These are phyloP conservation scores for Neocallimastix lanati DNA, from an alignment of 192 early-diverging fungal genomes.

Conservation along the genomic window DNA sequence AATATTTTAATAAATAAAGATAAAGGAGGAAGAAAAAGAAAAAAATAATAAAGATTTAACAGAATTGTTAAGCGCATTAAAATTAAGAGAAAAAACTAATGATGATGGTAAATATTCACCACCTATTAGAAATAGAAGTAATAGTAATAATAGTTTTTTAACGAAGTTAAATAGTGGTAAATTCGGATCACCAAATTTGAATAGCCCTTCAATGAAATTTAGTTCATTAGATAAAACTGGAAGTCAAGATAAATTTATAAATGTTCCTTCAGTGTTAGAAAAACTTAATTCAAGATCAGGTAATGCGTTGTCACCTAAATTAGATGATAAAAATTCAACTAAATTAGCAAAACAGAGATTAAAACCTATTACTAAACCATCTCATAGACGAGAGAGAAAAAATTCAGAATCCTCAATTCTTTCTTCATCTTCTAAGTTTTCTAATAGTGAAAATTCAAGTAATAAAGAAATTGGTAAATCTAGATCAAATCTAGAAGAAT, in stretches of 20 bases:
- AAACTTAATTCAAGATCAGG: neutral
- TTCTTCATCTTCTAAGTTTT: neutral
- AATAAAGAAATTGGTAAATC: neutral
- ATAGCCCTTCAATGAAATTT: neutral
- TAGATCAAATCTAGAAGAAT: neutral
- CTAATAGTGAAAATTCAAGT: neutral
- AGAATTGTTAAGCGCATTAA: neutral
- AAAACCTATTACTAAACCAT: neutral
- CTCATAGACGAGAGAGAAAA: neutral
- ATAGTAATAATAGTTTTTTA: neutral
- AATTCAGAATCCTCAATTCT: neutral
- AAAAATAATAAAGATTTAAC: neutral
- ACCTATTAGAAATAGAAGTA: neutral
- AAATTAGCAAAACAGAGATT: neutral
- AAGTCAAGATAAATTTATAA: neutral
- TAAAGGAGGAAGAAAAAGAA: neutral
- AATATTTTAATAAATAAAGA: too few species aligned
- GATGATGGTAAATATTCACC: too few species aligned
- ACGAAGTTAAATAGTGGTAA: neutral
- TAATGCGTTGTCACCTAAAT: neutral
- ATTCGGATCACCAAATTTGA: too few species aligned
- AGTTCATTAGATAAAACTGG: neutral
- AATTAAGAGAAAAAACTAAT: neutral
- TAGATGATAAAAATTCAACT: neutral
- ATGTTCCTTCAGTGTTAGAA: neutral